Evolutionary conservation across 106 monocot species (phyloP), one percentile per base, ranked within the genome.

Genomic region (Acorus gramineus): DNA sequence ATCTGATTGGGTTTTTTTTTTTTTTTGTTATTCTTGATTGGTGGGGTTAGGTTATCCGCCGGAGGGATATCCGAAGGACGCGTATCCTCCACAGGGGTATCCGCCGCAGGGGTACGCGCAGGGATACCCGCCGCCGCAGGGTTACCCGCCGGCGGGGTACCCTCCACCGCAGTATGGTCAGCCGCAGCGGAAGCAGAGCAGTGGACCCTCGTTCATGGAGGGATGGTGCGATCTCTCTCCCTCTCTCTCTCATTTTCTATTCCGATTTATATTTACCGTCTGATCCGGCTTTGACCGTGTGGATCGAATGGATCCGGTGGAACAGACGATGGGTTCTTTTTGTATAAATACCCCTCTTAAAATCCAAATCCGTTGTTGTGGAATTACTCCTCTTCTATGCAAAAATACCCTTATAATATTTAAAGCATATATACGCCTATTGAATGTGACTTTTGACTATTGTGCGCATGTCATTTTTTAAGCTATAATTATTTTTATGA

Each of bases 21-120:
- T 2, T 50, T 12, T 5, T 28, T 46, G 7, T 57, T 44, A 3
- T 64, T 9, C 71, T 8, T 7, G 55, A 60, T 13, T 58, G 46
- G 52, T 49, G 44, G 7, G 14, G 44, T 63, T 42, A 85, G 86
- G 83, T 52, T 86, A 86, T 70, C 83, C 86, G 10, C 79, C 74
- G 58, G 85, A 80, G 72, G 84, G 81, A 49, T 88, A 88, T 62
- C 64, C 67, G 44, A 90, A 90, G 80, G 90, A 85, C 70, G 81
- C 67, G 3, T 79, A 84, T 53, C 81, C 81, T 14, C 74, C 79
- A 44, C 63, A 46, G 65, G 90, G 84, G 44, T 73, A 66, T 44
- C 73, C 66, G 1, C 65, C 72, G 10, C 55, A 46, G 64, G 72
- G 72, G 3, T 65, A 65, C 57, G 51, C 64, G 28, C 28, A 28